Evolutionary conservation across 2,329 filamentous ascomycete genomes (phyloP).

Genomic region (Ophiostoma quercus): DNA sequence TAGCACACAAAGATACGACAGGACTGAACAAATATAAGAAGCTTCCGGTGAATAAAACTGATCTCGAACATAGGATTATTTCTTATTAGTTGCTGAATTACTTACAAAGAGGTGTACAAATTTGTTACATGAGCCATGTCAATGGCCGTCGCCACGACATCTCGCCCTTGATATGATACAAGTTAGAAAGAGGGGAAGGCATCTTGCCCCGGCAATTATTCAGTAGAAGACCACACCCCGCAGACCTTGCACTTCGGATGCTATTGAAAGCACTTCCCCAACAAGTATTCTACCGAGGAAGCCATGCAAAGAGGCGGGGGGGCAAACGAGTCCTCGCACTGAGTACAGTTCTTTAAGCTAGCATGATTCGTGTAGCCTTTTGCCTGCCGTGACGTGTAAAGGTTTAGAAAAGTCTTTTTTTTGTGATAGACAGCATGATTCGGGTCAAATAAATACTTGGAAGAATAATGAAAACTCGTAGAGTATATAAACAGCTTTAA

Average conservation of each 20-base stretch:
- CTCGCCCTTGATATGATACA: not conserved
- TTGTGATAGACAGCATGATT: not conserved
- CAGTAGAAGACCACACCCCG: not conserved
- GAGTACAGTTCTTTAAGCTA: not conserved
- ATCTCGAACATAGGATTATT: too few relatives aligned
- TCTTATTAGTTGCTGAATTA: too few relatives aligned
- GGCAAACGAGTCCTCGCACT: not conserved
- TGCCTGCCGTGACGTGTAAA: not conserved
- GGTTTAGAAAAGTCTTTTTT: not conserved
- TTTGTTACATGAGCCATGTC: not conserved
- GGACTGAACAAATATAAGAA: not conserved
- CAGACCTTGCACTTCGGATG: not conserved
- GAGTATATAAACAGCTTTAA: not conserved
- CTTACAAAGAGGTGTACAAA: too few relatives aligned
- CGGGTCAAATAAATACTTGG: too few relatives aligned
- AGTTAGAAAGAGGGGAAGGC: conserved; percentile 2
- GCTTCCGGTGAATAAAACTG: too few relatives aligned
- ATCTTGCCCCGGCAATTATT: not conserved
- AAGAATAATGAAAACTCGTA: too few relatives aligned
- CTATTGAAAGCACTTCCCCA: not conserved
- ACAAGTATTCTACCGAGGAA: conserved; percentile 1
- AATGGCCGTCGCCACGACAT: not conserved
- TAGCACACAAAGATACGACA: not conserved
- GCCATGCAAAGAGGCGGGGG: not conserved
- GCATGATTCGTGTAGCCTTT: not conserved